These are phyloP conservation scores for Daldinia sp. DNA, from an alignment of 2,329 filamentous ascomycete genomes.

Conservation along the genomic window DNA sequence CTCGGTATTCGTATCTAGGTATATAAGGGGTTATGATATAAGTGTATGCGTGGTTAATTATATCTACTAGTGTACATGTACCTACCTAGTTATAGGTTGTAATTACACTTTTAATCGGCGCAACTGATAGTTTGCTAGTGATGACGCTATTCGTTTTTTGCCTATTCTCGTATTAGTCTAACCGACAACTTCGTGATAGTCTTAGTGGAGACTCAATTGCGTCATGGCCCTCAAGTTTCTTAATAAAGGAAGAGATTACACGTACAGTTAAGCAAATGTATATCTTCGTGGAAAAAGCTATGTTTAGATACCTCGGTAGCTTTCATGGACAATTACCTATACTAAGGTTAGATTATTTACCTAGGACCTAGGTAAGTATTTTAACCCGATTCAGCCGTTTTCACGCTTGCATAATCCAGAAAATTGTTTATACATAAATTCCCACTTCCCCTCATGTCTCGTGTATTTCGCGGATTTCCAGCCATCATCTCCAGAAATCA, in stretches of 20 bases:
- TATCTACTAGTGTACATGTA: background rate
- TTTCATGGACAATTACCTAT: background rate
- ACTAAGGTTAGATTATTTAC: background rate
- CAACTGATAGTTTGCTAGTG: background rate
- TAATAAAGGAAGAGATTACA: background rate
- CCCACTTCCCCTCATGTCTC: slow-evolving; percentile 29
- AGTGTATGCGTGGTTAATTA: no score
- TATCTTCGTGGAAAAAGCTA: background rate
- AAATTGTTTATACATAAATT: background rate
- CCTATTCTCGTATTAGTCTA: background rate
- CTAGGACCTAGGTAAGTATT: no score
- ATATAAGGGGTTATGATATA: no score
- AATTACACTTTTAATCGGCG: background rate
- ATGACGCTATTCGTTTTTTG: slow-evolving; percentile 5
- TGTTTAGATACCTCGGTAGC: background rate
- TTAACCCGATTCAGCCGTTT: background rate
- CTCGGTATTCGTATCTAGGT: no score
- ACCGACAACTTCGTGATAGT: slow-evolving; percentile 5
- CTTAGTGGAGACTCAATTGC: slow-evolving; percentile 19
- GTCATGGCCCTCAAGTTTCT: slow-evolving; percentile 17
- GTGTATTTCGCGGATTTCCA: slow-evolving; percentile 10
- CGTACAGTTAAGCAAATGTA: background rate
- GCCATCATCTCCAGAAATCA: slow-evolving; percentile 15
- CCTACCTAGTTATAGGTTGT: background rate
- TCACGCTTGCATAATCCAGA: background rate